These are phyloP conservation scores for Candolleomyces efflorescens DNA, from an alignment of 768 basidiomycete species.

Conservation along the genomic window DNA sequence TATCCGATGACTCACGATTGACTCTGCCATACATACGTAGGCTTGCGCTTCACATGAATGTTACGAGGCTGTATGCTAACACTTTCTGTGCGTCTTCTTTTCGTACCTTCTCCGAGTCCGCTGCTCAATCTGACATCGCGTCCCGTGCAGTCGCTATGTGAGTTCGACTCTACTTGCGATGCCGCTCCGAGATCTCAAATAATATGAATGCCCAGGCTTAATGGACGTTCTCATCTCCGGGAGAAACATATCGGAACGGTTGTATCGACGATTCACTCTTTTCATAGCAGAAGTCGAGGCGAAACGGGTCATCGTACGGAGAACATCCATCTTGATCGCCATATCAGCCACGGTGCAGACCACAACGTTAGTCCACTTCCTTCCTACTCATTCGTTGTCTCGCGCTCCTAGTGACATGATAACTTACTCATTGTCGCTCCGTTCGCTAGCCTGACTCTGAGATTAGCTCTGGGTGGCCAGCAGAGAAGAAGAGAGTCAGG, in stretches of 20 bases:
- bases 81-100: constrained; percentile 39
- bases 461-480: not conserved
- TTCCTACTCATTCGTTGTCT: too few relatives aligned
- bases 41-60: constrained; percentile 45
- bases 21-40: constrained; percentile 15
- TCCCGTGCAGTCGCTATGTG: constrained; percentile 29
- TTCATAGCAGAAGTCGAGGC: not conserved
- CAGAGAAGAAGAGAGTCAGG: not conserved
- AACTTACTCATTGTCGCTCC: not conserved
- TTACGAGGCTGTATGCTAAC: constrained; percentile 46
- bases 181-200: too few relatives aligned
- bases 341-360: not conserved
- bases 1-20: not conserved
- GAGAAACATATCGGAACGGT: constrained; percentile 7
- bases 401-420: too few relatives aligned
- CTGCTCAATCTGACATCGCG: too few relatives aligned
- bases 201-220: constrained; percentile 7
- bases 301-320: not conserved
- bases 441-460: not conserved
- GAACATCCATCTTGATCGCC: constrained; percentile 1
- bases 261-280: not conserved
- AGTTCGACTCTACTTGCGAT: constrained; percentile 4
- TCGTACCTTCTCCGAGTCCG: too few relatives aligned
- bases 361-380: not conserved
- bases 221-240: constrained; percentile 8